Evolutionary conservation across 306 rosid genomes (phyloP).

Genomic region (Senna siamea): DNA sequence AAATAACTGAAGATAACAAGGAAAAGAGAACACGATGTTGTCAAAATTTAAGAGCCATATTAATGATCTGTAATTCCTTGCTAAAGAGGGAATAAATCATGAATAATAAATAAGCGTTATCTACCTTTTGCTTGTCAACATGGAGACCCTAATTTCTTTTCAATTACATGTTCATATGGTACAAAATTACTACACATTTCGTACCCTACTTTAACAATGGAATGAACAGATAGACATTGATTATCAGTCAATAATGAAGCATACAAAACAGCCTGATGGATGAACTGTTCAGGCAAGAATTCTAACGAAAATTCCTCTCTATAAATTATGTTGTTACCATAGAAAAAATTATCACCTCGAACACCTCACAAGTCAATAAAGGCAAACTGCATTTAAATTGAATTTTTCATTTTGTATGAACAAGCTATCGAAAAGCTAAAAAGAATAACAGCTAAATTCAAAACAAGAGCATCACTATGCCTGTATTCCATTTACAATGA

Average conservation of each 20-base stretch:
- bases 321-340: neutral
- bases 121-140: neutral
- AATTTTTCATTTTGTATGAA: neutral
- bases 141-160: neutral
- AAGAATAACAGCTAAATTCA: constrained; percentile 14
- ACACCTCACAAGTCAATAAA: neutral
- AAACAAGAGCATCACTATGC: constrained; percentile 22
- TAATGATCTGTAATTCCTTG: too few relatives aligned
- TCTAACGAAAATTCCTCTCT: neutral
- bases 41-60: too few relatives aligned
- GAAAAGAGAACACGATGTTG: too few relatives aligned
- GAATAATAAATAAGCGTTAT: too few relatives aligned
- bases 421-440: neutral
- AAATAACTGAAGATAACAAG: too few relatives aligned
- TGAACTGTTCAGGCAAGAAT: too few relatives aligned
- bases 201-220: neutral
- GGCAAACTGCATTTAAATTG: neutral
- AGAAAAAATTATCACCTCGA: neutral
- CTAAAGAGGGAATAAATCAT: too few relatives aligned
- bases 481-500: constrained; percentile 41
- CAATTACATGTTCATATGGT: neutral
- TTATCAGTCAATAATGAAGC: too few relatives aligned
- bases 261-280: too few relatives aligned
- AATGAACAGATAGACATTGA: too few relatives aligned
- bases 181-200: neutral